Conservation (phyloP, 1,284 basidiomycete genomes). For the Heterobasidion occidentale region DNA sequence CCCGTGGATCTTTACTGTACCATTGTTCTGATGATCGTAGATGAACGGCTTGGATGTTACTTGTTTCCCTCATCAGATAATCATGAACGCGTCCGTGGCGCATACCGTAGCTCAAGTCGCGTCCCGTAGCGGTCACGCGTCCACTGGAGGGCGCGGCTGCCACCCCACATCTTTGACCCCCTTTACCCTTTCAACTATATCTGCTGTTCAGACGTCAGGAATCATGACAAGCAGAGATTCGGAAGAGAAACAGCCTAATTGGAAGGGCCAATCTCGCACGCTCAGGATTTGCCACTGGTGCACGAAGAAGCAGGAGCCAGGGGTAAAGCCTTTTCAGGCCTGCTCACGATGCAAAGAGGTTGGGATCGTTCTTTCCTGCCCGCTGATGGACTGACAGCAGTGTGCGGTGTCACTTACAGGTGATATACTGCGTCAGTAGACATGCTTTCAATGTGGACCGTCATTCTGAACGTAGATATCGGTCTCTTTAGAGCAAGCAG, state of each 20-base stretch:
- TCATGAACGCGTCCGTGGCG: too few relatives aligned
- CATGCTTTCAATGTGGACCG: background rate
- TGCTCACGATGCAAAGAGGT: conserved; percentile 3
- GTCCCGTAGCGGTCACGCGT: too few relatives aligned
- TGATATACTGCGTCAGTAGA: background rate
- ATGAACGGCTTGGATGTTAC: too few relatives aligned
- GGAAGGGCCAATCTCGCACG: conserved; percentile 1
- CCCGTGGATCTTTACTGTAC: too few relatives aligned
- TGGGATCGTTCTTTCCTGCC: background rate
- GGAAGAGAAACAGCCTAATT: background rate
- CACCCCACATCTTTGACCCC: too few relatives aligned
- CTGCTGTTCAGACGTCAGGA: background rate
- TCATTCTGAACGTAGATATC: background rate
- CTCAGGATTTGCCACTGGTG: conserved; percentile 3
- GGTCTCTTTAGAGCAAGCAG: background rate
- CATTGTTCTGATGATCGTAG: too few relatives aligned
- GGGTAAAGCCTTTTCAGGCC: conserved; percentile 2
- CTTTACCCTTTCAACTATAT: background rate
- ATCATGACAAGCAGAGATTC: background rate
- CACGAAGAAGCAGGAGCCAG: conserved; percentile 1
- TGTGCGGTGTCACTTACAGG: background rate
- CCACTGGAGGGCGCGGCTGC: too few relatives aligned
- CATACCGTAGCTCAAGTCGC: too few relatives aligned
- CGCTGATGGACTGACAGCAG: background rate
- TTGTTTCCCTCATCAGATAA: too few relatives aligned